phyloP scores from a whole-genome alignment of 108 stramenopile species.

The Licmophora abbreviata region DNA sequence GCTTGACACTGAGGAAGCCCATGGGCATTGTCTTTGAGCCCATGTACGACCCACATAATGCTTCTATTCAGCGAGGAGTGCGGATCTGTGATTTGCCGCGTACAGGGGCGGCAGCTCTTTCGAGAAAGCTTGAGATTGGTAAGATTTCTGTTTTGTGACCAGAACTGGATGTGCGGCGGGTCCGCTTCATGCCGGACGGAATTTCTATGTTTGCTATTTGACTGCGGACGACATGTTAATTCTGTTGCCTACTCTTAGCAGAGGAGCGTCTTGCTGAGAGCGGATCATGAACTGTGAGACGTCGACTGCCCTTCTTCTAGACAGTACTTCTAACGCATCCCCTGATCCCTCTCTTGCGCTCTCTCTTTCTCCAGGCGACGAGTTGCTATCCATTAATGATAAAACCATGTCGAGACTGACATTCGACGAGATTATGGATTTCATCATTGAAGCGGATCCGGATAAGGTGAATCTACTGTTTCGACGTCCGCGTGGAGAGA shows the following conservation, averaged over 20 bases:
- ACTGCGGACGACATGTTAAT: too few species aligned
- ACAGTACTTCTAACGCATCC: too few species aligned
- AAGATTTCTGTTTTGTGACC: too few species aligned
- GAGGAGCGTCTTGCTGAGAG: too few species aligned
- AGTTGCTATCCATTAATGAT: slow-evolving; percentile 77
- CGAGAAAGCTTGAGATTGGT: slow-evolving; percentile 67
- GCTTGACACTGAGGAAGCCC: slow-evolving; percentile 71
- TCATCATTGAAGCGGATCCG: slow-evolving; percentile 83
- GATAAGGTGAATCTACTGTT: slow-evolving; percentile 76
- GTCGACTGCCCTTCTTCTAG: too few species aligned
- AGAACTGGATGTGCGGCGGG: too few species aligned
- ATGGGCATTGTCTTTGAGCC: slow-evolving; percentile 90
- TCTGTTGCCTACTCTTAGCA: too few species aligned
- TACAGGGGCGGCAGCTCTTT: slow-evolving; percentile 76
- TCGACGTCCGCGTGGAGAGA: slow-evolving; percentile 64
- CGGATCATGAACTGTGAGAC: too few species aligned
- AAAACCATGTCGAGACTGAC: slow-evolving; percentile 76
- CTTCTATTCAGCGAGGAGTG: slow-evolving; percentile 52
- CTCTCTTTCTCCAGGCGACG: too few species aligned
- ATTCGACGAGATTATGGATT: slow-evolving; percentile 89
- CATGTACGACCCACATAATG: slow-evolving; percentile 73
- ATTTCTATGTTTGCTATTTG: too few species aligned
- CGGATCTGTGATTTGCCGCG: slow-evolving; percentile 82
- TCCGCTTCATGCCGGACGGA: too few species aligned
- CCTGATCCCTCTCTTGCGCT: too few species aligned